A percentile compares a stretch with the other conserved stretches of the same genome.
These are phyloP conservation scores for Sphaceloma murrayae DNA, from an alignment of 2,329 filamentous ascomycete genomes.

Conservation along the genomic window DNA sequence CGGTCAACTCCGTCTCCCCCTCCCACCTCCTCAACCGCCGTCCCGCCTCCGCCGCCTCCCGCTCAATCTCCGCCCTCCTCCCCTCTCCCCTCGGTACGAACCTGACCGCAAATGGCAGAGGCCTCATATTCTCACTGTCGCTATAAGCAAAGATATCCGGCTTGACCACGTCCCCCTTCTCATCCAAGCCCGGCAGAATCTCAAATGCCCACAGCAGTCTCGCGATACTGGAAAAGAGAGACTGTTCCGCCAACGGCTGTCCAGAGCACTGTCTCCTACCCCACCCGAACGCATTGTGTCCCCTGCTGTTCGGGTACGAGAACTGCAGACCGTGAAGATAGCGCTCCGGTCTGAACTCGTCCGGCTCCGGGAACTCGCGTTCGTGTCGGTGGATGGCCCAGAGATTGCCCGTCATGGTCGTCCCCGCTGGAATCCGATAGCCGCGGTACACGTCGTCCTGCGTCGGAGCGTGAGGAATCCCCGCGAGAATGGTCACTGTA, in stretches of 20 bases:
- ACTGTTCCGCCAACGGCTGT: conserved; percentile 10
- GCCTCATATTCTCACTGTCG: conserved; percentile 13
- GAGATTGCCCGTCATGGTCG: conserved; percentile 19
- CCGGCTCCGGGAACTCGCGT: conserved; percentile 20
- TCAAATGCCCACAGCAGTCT: conserved; percentile 8
- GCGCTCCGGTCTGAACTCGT: conserved; percentile 23
- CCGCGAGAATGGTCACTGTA: conserved; percentile 28
- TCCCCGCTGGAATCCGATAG: conserved; percentile 21
- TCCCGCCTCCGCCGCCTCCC: conserved; percentile 5
- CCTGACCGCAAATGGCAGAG: conserved; percentile 2
- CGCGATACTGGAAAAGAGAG: background rate
- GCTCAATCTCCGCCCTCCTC: background rate
- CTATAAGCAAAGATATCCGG: conserved; percentile 6
- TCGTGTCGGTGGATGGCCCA: conserved; percentile 24
- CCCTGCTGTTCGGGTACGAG: background rate
- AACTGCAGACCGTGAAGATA: conserved; percentile 20
- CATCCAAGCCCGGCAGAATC: background rate
- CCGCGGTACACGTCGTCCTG: conserved; percentile 24
- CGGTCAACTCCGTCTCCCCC: conserved; percentile 8
- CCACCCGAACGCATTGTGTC: conserved; percentile 11
- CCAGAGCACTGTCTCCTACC: conserved; percentile 8
- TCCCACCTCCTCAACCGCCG: background rate
- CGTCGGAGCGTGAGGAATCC: conserved; percentile 23
- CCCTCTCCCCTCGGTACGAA: conserved; percentile 6
- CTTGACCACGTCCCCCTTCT: background rate